Evolutionary conservation across 129 eudicot species (phyloP), one percentile per base, ranked within the genome.

Genomic region (Flaveria sonorensis): DNA sequence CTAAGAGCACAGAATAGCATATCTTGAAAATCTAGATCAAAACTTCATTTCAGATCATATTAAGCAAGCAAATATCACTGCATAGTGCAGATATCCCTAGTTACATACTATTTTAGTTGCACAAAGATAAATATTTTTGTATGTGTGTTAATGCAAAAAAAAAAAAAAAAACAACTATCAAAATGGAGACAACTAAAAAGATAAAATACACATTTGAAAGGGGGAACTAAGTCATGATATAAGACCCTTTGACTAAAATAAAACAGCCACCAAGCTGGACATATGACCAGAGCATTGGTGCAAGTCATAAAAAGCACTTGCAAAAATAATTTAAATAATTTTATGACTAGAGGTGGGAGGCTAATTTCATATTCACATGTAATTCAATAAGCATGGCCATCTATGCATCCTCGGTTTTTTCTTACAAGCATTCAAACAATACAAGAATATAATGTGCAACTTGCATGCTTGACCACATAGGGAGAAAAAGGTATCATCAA

Each of bases 71-170:
- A 56, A 42, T 42, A 72, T 1, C 30, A 42, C 43, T 68, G 69
- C 81, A 68, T 68, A 77, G 60, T 68, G 57, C 81, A 68, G 32
- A 36, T 60, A 28, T 7, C 57, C 81, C 21, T 16, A 16, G 2
- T 39, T 52, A 67, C 30, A 75, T 61, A 61, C 13, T 28, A 47
- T 20, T 12, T 4, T 28, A 32, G 51, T 48, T 47, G 51, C 73
- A 65, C 51, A 76, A 65, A 53, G 16, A 76, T 76, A 76, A 18
- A 21, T 13, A 65, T 20, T 32, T 20, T 5, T 14, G 8, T 21
- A 4, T 43, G 61, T 15, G 5, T 2, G 68, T 24, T 69, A 23
- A 72, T 6, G 51, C 28, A 42, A 68, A 32, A 68, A 68, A 42
- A 9, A 6, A 3, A 16, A 42, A 68, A 32, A 68, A 68, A 42